Conservation (phyloP, 768 basidiomycete genomes). For the Sistotremastrum suecicum region DNA sequence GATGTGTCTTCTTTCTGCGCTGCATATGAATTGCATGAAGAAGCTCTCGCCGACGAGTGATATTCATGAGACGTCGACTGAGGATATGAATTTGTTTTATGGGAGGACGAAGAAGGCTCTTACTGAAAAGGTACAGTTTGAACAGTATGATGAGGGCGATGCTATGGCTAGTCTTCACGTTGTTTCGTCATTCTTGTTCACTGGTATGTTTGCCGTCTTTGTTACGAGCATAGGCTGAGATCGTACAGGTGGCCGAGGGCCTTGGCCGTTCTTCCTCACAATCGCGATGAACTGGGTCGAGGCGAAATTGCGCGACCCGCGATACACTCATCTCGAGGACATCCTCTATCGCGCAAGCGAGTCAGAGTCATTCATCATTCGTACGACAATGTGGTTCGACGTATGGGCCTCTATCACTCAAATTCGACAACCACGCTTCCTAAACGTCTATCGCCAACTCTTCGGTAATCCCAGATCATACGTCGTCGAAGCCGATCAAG, state of each 20-base stretch:
- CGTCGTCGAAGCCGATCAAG: slow-evolving; percentile 15
- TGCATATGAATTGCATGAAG: slow-evolving; percentile 27
- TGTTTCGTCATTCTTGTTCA: slow-evolving; percentile 66
- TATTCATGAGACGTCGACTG: not conserved
- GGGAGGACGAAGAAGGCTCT: not conserved
- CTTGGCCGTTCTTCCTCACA: slow-evolving; percentile 53
- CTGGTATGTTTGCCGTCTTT: slow-evolving; percentile 16
- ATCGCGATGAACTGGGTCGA: slow-evolving; percentile 46
- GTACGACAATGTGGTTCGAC: slow-evolving; percentile 81
- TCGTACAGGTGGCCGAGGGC: slow-evolving; percentile 37
- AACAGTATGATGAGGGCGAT: slow-evolving; percentile 34
- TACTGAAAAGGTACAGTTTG: not conserved
- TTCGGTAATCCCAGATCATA: slow-evolving; percentile 30
- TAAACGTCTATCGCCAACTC: slow-evolving; percentile 38
- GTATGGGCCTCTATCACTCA: slow-evolving; percentile 68
- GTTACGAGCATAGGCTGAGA: too few species aligned
- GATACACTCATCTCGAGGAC: slow-evolving; percentile 25
- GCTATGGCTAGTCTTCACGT: slow-evolving; percentile 69
- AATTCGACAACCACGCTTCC: slow-evolving; percentile 41
- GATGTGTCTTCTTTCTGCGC: slow-evolving; percentile 45
- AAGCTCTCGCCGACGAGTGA: slow-evolving; percentile 4
- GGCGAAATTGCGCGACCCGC: slow-evolving; percentile 26
- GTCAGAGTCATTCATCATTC: slow-evolving; percentile 59
- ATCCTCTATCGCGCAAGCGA: slow-evolving; percentile 31
- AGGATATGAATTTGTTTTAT: not conserved